A percentile compares a stretch with the other conserved stretches of the same genome.
Evolutionary conservation across 2,329 filamentous ascomycete species (phyloP).

Genomic region (Clonostachys rosea): DNA sequence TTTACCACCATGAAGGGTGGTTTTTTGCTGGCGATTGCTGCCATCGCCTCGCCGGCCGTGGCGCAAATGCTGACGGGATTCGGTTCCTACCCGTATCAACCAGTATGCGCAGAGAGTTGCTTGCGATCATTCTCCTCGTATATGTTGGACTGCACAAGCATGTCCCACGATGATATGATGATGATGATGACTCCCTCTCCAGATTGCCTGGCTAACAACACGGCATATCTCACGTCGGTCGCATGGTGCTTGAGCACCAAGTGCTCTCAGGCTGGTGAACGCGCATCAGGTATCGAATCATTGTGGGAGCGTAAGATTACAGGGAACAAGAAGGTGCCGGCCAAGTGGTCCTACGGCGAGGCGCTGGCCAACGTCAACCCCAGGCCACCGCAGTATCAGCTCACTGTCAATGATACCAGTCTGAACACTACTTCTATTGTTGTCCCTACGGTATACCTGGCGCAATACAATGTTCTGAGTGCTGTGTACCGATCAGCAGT

Average conservation of each 20-base stretch:
- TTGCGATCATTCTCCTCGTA: too few species aligned
- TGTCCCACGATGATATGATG: too few species aligned
- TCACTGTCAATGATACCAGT: background rate
- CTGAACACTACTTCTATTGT: background rate
- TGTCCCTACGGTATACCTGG: too few species aligned
- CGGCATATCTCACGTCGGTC: slow-evolving; percentile 2
- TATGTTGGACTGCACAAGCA: too few species aligned
- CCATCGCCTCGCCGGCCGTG: too few species aligned
- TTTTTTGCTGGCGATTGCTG: too few species aligned
- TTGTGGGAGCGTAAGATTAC: background rate
- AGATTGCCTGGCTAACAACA: slow-evolving; percentile 3
- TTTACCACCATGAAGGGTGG: too few species aligned
- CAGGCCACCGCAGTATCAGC: background rate
- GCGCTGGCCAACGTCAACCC: slow-evolving; percentile 1
- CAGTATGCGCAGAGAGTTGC: too few species aligned
- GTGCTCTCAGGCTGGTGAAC: slow-evolving; percentile 1
- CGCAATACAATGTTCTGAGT: too few species aligned
- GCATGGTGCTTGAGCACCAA: slow-evolving; percentile 5
- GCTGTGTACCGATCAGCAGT: background rate
- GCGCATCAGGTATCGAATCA: background rate
- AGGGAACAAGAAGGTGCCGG: background rate
- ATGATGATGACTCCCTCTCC: slow-evolving; percentile 2
- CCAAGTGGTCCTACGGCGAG: slow-evolving; percentile 1
- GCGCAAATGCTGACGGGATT: too few species aligned
- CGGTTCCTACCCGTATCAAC: too few species aligned